Conservation (phyloP, 2,329 filamentous ascomycete species). For the Apiospora pterosperma region DNA sequence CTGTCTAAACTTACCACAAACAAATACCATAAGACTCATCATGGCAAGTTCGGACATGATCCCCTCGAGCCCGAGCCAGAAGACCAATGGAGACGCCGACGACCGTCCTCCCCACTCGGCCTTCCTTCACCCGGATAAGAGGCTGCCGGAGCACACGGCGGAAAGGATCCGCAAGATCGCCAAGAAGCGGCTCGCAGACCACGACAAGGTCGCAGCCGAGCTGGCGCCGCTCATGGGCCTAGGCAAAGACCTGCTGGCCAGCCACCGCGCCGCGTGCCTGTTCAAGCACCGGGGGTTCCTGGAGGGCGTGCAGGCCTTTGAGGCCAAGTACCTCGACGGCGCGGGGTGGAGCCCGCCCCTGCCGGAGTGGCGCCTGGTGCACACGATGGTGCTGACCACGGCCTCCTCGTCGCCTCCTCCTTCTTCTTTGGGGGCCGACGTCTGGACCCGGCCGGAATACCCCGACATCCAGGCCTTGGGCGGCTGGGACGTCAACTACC, state of each 20-base stretch:
- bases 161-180: background rate
- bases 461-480: background rate
- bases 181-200: background rate
- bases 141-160: background rate
- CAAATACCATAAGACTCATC: background rate
- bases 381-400: background rate
- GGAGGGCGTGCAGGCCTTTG: background rate
- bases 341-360: background rate
- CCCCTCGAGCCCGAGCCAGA: background rate
- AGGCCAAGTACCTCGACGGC: background rate
- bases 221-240: background rate
- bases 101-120: background rate
- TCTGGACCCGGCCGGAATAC: background rate
- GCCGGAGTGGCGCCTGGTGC: background rate
- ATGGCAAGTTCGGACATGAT: background rate
- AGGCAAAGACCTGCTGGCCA: background rate
- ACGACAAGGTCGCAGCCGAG: background rate
- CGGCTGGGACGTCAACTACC: conserved; percentile 3
- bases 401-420: background rate
- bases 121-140: background rate
- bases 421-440: background rate
- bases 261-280: background rate
- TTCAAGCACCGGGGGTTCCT: background rate
- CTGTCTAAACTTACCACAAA: background rate
- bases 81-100: background rate